phyloP scores from a whole-genome alignment of 257 asterid genomes.

The Scutellaria galericulata region DNA sequence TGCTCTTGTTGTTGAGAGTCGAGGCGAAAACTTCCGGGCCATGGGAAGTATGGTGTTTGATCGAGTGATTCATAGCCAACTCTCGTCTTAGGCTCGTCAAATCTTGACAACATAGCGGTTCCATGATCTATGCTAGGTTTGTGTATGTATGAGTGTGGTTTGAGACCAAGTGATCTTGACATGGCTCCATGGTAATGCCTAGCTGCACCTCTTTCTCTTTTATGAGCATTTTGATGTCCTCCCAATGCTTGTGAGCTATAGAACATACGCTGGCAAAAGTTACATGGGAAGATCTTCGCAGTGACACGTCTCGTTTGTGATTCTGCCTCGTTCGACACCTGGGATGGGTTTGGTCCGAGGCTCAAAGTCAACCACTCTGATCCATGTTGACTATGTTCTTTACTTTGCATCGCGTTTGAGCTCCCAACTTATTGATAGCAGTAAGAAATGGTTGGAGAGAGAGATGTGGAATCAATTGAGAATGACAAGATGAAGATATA shows the following conservation, averaged over 20 bases:
- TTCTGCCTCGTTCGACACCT: slow-evolving; percentile 35
- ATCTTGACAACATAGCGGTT: slow-evolving; percentile 36
- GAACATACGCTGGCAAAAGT: slow-evolving; percentile 75
- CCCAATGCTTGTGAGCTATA: slow-evolving; percentile 82
- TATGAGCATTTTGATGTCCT: slow-evolving; percentile 91
- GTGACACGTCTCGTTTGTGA: slow-evolving; percentile 34
- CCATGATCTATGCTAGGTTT: slow-evolving; percentile 36
- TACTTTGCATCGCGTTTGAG: slow-evolving; percentile 41
- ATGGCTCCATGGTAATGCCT: slow-evolving; percentile 44
- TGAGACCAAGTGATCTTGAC: slow-evolving; percentile 61
- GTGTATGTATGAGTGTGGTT: slow-evolving; percentile 55
- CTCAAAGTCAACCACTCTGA: slow-evolving; percentile 60
- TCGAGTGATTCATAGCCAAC: slow-evolving; percentile 33
- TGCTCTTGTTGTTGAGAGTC: slow-evolving; percentile 41
- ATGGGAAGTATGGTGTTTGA: slow-evolving; percentile 41
- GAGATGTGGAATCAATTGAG: slow-evolving; percentile 39
- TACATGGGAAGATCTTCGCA: slow-evolving; percentile 62
- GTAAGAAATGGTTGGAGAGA: slow-evolving; percentile 11
- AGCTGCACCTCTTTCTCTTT: slow-evolving; percentile 70
- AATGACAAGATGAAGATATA: slow-evolving; percentile 39
- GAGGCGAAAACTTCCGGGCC: slow-evolving; percentile 76
- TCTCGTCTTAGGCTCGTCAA: slow-evolving; percentile 39
- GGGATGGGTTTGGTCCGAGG: slow-evolving; percentile 40
- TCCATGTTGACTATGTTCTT: slow-evolving; percentile 30
- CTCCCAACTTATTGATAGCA: too few species aligned